Percentiles rank a stretch among this genome's conserved stretches.
Conservation (phyloP, 768 basidiomycete genomes). For the Naganishia vaughanmartiniae region DNA sequence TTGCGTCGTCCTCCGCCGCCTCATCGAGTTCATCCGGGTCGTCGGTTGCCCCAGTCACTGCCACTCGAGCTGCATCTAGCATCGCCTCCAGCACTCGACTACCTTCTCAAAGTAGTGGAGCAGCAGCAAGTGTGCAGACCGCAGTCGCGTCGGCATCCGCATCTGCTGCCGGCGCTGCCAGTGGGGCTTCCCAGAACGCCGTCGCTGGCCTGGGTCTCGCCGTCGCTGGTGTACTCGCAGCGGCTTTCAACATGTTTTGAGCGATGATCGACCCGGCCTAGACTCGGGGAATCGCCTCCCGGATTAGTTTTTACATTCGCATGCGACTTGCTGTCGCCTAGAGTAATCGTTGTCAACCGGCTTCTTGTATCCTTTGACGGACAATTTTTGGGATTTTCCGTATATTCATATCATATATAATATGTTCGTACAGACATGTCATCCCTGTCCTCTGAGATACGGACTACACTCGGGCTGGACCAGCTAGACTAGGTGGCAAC, state of each 20-base stretch:
- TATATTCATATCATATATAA: background rate
- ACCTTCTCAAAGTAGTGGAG: background rate
- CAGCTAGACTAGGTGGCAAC: no score
- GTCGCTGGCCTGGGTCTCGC: constrained; percentile 3
- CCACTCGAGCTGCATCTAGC: background rate
- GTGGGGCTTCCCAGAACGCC: background rate
- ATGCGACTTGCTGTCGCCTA: background rate
- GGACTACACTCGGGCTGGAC: background rate
- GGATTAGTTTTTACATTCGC: background rate
- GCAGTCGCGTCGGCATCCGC: constrained; percentile 2
- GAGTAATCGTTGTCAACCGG: background rate
- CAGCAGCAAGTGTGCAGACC: background rate
- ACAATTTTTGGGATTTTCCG: background rate
- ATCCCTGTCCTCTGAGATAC: background rate
- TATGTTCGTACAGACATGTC: background rate
- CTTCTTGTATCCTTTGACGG: background rate
- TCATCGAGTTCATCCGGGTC: background rate
- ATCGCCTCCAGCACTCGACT: background rate
- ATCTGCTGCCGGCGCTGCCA: background rate
- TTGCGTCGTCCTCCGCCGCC: background rate
- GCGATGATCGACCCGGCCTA: no score
- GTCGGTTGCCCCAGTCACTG: background rate
- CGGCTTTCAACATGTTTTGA: background rate
- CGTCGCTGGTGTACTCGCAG: constrained; percentile 1
- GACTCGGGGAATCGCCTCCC: no score